Evolutionary conservation across 345 rosid species (phyloP).

Genomic region (Rhizophora apiculata): DNA sequence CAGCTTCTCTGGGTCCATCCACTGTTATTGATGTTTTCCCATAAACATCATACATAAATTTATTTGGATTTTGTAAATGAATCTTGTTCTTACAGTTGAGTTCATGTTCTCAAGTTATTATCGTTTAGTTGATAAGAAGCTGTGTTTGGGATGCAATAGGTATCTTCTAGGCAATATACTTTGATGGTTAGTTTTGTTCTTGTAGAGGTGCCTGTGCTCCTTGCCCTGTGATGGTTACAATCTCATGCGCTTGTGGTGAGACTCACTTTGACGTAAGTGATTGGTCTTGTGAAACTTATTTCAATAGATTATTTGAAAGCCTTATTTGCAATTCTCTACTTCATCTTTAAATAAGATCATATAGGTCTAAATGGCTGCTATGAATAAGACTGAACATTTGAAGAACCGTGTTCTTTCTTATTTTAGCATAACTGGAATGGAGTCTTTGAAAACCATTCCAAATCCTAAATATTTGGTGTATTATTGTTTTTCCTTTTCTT

Average conservation of each 20-base stretch:
- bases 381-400: background rate
- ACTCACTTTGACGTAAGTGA: slow-evolving; percentile 73
- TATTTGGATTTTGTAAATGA: background rate
- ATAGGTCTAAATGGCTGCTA: background rate
- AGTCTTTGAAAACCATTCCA: background rate
- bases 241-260: slow-evolving; percentile 81
- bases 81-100: background rate
- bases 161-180: background rate
- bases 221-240: slow-evolving; percentile 86
- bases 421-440: background rate
- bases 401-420: background rate
- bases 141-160: background rate
- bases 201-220: slow-evolving; percentile 94
- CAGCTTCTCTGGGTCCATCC: background rate
- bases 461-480: background rate
- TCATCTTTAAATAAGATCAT: background rate
- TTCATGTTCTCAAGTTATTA: background rate
- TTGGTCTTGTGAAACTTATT: slow-evolving; percentile 8
- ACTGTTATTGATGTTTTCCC: background rate
- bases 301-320: background rate
- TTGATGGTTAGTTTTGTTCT: slow-evolving; percentile 22
- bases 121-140: background rate
- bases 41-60: background rate
- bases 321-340: background rate
- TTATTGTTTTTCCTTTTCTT: background rate